Base-by-base conservation (phyloP, 371 early-diverging fungal genomes). In the Mucor mucedo region DNA sequence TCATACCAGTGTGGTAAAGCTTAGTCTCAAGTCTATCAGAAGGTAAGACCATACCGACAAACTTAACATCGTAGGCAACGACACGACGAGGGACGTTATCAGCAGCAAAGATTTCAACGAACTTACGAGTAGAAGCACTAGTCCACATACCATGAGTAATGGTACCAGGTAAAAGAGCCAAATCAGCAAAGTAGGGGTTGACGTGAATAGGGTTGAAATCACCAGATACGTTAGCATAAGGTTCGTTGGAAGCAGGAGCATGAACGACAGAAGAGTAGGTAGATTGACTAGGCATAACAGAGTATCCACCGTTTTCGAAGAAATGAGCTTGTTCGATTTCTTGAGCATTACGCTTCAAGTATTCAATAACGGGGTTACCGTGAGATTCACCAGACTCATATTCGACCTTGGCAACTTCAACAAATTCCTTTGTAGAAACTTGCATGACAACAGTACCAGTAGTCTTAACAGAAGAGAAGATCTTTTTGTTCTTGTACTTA, bases 131-230 rank as follows among this genome's bases (percentile, higher is more conserved):
- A 14, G 96, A 90, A 14, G 98, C 98, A 59, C 89, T 87, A 60
- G 97, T 96, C 97, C 97, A 97, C 97, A 97, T 96, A 62, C 98
- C 98, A 75, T 97, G 98, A 29, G 98, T 97, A 69, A 97, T 96
- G 40, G 96, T 96, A 63, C 93, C 95, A 53, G 98, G 97, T 59
- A 97, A 87, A 53, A 86, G 85, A 58, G 95, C 95, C 38, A 94
- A 78, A 63, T 94, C 94, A 62, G 97, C 93, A 87, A 97, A 93
- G 89, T 95, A 95, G 55, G 93, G 91, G 88, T 94, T 95, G 75
- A 93, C 93, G 85, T 97, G 98, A 68, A 97, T 97, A 32, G 98
- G 98, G 79, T 97, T 97, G 83, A 86, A 89, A 75, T 97, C 98
- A 60, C 91, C 92, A 32, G 96, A 95, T 33, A 92, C 89, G 62